These are phyloP conservation scores for Sanghuangporus baumii DNA, from an alignment of 1,284 basidiomycete genomes.

Conservation along the genomic window DNA sequence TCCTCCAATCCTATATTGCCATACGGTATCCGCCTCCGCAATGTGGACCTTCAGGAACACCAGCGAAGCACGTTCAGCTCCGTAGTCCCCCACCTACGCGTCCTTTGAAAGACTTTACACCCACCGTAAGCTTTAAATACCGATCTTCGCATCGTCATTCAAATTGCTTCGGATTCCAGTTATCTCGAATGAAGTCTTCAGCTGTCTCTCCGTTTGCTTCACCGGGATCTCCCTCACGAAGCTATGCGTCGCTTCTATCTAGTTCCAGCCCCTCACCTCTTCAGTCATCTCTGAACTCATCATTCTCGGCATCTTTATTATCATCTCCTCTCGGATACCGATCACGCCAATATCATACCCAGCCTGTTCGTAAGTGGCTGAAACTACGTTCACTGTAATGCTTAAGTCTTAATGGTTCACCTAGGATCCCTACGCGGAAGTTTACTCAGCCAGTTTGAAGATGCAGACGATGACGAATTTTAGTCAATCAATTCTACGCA, in stretches of 20 bases:
- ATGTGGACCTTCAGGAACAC: constrained; percentile 11
- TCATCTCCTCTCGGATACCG: constrained; percentile 17
- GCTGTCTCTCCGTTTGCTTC: constrained; percentile 9
- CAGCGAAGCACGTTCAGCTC: constrained; percentile 8
- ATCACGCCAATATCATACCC: constrained; percentile 1
- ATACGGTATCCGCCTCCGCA: constrained; percentile 15
- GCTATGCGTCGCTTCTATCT: constrained; percentile 1
- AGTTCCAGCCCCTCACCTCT: constrained; percentile 11
- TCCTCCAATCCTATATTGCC: constrained; percentile 13
- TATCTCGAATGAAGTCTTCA: background rate
- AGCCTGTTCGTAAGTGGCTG: constrained; percentile 7
- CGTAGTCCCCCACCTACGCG: constrained; percentile 7
- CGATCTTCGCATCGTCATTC: background rate
- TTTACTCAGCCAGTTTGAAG: constrained; percentile 13
- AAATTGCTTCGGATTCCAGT: background rate
- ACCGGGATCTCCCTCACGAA: constrained; percentile 13
- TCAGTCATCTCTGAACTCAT: constrained; percentile 14
- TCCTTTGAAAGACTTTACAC: constrained; percentile 8
- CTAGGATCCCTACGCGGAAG: constrained; percentile 12
- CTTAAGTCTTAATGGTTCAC: background rate
- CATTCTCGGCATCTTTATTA: constrained; percentile 13
- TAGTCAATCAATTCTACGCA: background rate
- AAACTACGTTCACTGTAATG: background rate
- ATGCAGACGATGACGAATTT: constrained; percentile 15
- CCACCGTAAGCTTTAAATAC: background rate